Base-by-base conservation (phyloP, 2,329 filamentous ascomycete species). In the Alternaria sp. region DNA sequence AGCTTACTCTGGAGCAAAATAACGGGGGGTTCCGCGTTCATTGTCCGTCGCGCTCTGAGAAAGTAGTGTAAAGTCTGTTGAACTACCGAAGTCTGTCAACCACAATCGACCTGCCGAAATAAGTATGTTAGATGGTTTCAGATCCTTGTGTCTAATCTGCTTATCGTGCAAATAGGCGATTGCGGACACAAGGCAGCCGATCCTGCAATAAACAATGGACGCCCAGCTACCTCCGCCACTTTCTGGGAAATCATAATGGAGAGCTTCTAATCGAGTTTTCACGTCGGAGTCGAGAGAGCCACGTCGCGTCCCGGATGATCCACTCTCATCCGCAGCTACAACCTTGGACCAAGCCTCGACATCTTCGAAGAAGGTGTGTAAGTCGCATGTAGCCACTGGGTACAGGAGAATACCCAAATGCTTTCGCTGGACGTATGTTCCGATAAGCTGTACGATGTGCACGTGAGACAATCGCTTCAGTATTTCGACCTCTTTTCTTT, bases 271-370 rank as follows among this genome's bases (percentile, higher is more conserved):
- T 17, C 36, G 36, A 9, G 15, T 10, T 13, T 15, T 17, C 6
- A 40, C 36, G n/a, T 40, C 36, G 9, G 36, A 40, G 36, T 40
- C 36, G 36, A 40, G 36, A 40, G 36, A 15, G 15, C 13, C n/a
- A 9, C 36, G 36, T 17, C n/a, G 36, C 32, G 32, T n/a, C n/a
- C 7, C n/a, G 6, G n/a, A n/a, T 5, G 32, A 71, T 13, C 70
- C 72, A 17, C 67, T 60, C 11, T 71, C 69, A 28, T 68, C 64
- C n/a, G 72, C 67, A 5, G 72, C 73, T 10, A 71, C 67, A 5
- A 71, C 73, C 10, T 60, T 40, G 43, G 59, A 44, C 58, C 63
- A 59, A 6, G 32, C 49, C 44, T 72, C 68, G n/a, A 65, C 50
- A 45, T 73, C 69, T 36, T 69, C 68, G 26, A 73, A 65, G 46